phyloP scores from a whole-genome alignment of 495 filamentous ascomycete genomes.

The Penicillium bovifimosum region DNA sequence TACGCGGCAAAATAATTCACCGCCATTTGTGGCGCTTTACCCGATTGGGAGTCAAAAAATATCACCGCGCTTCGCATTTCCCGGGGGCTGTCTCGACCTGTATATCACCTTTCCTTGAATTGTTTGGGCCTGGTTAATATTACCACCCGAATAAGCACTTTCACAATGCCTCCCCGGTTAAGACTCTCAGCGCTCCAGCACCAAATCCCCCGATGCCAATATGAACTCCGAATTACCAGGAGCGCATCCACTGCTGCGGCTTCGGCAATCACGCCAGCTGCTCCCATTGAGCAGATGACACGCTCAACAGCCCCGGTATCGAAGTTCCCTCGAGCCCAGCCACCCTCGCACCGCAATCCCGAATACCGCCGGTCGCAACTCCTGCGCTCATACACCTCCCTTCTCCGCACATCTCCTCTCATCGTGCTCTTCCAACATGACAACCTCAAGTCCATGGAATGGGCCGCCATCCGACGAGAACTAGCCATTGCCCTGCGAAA shows the following conservation, averaged over 20 bases:
- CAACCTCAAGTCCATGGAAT: constrained; percentile 84
- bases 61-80: constrained; percentile 19
- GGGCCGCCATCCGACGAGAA: constrained; percentile 81
- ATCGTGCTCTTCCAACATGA: constrained; percentile 96
- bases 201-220: constrained; percentile 30
- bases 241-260: constrained; percentile 36
- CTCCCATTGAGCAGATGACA: constrained; percentile 48
- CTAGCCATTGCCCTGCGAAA: constrained; percentile 61
- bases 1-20: constrained; percentile 17
- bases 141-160: neutral
- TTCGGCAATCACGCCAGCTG: constrained; percentile 44
- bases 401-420: constrained; percentile 81
- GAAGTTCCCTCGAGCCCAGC: constrained; percentile 65
- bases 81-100: constrained; percentile 17
- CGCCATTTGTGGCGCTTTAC: constrained; percentile 11
- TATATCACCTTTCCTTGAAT: constrained; percentile 9
- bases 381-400: constrained; percentile 85
- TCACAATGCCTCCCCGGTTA: constrained; percentile 46
- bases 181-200: constrained; percentile 33
- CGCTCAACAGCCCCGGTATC: constrained; percentile 48
- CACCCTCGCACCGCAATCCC: constrained; percentile 79
- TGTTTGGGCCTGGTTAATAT: neutral
- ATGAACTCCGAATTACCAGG: constrained; percentile 31
- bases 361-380: constrained; percentile 93
- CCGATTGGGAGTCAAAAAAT: constrained; percentile 23